Base-by-base conservation (phyloP, 257 asterid genomes). In the Euphrasia confusa region DNA sequence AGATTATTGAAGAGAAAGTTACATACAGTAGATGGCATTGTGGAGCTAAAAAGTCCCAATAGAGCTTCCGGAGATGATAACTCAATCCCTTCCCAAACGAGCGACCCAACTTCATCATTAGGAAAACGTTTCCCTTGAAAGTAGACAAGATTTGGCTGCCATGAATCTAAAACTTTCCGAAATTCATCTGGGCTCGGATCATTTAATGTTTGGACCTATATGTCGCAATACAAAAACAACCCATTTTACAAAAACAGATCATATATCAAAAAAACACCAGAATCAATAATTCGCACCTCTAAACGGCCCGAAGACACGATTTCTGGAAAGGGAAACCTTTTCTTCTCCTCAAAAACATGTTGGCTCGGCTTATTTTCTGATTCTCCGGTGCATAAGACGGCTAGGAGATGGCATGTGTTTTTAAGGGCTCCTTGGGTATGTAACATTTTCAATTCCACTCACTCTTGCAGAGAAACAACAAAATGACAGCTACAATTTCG, bases 91-190 rank as follows among this genome's bases (percentile, higher is more conserved):
- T 83, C 88, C 89, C 81, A 85, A 24, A 59, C 67, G 7, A 82
- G 55, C 0, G 92, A 72, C 18, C 97, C 95, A 53, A 85, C 75
- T 74, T 85, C 92, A 58, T 73, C 82, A 69, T 77, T 80, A 12
- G 76, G 73, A 64, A 85, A 80, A 44, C 13, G 80, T 60, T 89
- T 85, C 24, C 95, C 97, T 80, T 84, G 96, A 63, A 93, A 74
- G 71, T 81, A 87, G 60, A 93, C 86, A 60, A 87, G 74, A 81
- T 82, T 86, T 9, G 99, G 97, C 72, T 85, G 88, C 86, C 80
- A 80, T 10, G 89, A 72, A 72, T 89, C 95, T 60, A 87, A 37
- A 45, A 72, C 83, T 77, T 78, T 85, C 50, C 78, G 73, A 64
- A 87, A 82, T 55, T 93, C 99, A 65, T 87, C 90, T 0, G 57